Percentiles rank a stretch among this genome's conserved stretches.
Evolutionary conservation across 2,329 filamentous ascomycete genomes (phyloP).

Genomic region (Basipetospora sp.): DNA sequence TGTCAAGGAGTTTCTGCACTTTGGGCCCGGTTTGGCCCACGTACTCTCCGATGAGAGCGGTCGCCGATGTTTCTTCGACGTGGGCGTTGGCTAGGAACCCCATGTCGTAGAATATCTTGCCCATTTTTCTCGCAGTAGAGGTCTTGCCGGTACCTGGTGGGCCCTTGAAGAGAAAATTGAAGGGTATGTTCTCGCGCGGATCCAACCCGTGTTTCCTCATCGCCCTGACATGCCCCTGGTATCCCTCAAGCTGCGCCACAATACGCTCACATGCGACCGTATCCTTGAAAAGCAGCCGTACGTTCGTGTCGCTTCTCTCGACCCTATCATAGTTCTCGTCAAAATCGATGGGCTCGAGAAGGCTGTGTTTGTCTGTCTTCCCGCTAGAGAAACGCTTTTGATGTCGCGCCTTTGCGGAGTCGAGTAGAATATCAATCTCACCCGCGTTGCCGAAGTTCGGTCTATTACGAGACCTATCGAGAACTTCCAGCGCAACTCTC

Average conservation of each 20-base stretch:
- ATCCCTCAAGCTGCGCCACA: constrained; percentile 36
- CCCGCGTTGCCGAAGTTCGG: constrained; percentile 59
- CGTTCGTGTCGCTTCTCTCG: constrained; percentile 29
- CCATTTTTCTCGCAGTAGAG: constrained; percentile 57
- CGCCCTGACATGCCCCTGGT: constrained; percentile 29
- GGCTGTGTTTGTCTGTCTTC: constrained; percentile 29
- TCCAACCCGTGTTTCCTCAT: constrained; percentile 13
- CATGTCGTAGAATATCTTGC: constrained; percentile 61
- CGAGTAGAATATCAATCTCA: constrained; percentile 58
- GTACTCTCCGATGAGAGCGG: constrained; percentile 54
- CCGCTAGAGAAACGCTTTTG: constrained; percentile 31
- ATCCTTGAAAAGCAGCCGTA: constrained; percentile 40
- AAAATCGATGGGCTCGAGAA: constrained; percentile 61
- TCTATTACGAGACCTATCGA: constrained; percentile 39
- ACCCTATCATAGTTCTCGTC: constrained; percentile 50
- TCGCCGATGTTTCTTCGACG: constrained; percentile 52
- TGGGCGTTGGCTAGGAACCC: constrained; percentile 46
- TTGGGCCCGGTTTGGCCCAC: constrained; percentile 54
- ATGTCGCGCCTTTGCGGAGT: constrained; percentile 36
- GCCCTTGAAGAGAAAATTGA: constrained; percentile 56
- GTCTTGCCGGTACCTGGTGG: constrained; percentile 58
- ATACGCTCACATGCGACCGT: constrained; percentile 43
- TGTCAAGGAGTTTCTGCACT: constrained; percentile 41
- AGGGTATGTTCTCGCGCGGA: constrained; percentile 42
- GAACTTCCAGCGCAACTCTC: constrained; percentile 40